These are phyloP conservation scores for Tulasnella calospora DNA, from an alignment of 768 basidiomycete genomes.

Conservation along the genomic window DNA sequence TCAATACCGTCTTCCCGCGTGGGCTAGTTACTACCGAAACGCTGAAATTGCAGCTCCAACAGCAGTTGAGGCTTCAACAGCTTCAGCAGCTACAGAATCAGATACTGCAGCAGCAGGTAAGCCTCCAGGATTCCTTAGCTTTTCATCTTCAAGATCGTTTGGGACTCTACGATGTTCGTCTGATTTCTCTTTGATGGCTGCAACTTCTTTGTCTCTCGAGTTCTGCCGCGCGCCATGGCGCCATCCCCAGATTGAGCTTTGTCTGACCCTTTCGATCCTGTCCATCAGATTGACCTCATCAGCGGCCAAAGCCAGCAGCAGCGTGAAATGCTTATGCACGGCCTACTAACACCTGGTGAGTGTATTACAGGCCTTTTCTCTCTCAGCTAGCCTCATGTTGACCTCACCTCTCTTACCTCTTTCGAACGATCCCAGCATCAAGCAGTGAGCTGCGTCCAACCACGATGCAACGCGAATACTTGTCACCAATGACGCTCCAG, in stretches of 20 bases:
- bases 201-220: background rate
- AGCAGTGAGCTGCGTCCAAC: conserved; percentile 52
- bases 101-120: conserved; percentile 85
- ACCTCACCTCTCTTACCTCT: conserved; percentile 29
- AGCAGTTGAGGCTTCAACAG: conserved; percentile 71
- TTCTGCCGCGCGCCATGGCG: background rate
- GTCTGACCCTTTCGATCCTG: background rate
- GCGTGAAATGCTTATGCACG: conserved; percentile 37
- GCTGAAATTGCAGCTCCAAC: conserved; percentile 32
- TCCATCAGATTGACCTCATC: conserved; percentile 59
- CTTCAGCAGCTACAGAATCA: conserved; percentile 74
- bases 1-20: conserved; percentile 12
- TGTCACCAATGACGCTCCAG: conserved; percentile 31
- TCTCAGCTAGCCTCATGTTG: conserved; percentile 6
- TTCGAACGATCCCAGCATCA: conserved; percentile 40
- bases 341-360: conserved; percentile 66
- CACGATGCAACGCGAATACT: conserved; percentile 30
- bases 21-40: conserved; percentile 20
- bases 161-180: conserved; percentile 10
- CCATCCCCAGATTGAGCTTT: background rate
- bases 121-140: conserved; percentile 28
- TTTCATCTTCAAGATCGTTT: background rate
- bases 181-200: background rate
- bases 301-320: conserved; percentile 41
- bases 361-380: conserved; percentile 23